Conservation (phyloP, 1,284 basidiomycete genomes). For the Ganoderma boninense region DNA sequence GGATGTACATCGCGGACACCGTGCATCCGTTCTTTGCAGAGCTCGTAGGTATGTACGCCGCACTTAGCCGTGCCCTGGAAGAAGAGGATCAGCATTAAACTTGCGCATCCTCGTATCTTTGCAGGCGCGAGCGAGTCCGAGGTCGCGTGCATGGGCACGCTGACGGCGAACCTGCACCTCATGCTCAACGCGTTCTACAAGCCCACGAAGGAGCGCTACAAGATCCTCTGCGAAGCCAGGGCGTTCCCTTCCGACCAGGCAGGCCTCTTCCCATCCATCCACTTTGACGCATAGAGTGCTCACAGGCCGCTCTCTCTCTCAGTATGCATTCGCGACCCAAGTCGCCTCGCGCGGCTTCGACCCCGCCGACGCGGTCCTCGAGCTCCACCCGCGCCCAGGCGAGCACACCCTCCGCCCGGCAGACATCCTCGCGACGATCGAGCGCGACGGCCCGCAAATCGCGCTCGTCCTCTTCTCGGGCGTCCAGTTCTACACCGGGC, state of each 20-base stretch:
- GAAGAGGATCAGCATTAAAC: neutral
- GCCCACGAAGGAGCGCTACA: conserved; percentile 84
- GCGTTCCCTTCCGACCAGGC: conserved; percentile 96
- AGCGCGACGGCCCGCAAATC: conserved; percentile 77
- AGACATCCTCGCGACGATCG: conserved; percentile 86
- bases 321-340: conserved; percentile 97
- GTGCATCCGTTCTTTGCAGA: conserved; percentile 83
- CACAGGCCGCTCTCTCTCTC: conserved; percentile 14
- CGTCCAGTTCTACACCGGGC: conserved; percentile 98
- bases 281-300: conserved; percentile 7
- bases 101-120: conserved; percentile 1
- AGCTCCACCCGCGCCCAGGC: conserved; percentile 81
- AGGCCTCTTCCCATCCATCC: conserved; percentile 4
- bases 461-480: conserved; percentile 92
- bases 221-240: conserved; percentile 94
- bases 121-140: conserved; percentile 87
- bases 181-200: conserved; percentile 96
- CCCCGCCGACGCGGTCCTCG: conserved; percentile 78
- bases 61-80: neutral
- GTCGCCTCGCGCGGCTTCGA: conserved; percentile 83
- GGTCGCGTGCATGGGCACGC: conserved; percentile 93
- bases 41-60: conserved; percentile 75
- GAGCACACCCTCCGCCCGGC: conserved; percentile 90
- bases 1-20: conserved; percentile 83
- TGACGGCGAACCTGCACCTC: conserved; percentile 95